Evolutionary conservation across 2,329 filamentous ascomycete genomes (phyloP).

Genomic region (Penicillium freii): DNA sequence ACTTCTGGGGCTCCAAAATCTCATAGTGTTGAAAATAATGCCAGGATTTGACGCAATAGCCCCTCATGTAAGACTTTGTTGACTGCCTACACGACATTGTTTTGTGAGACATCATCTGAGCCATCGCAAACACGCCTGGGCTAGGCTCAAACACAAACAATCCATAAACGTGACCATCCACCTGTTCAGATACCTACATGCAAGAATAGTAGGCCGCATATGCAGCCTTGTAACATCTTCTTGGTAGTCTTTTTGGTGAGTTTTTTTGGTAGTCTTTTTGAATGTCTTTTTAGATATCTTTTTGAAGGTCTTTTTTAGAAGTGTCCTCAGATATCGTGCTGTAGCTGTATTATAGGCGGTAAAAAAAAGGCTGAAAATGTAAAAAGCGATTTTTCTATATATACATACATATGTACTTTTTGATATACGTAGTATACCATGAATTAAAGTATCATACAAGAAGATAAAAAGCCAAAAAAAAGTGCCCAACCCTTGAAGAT

Average conservation of each 20-base stretch:
- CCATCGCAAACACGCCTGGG: background rate
- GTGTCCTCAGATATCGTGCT: too few species aligned
- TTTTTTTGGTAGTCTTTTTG: too few species aligned
- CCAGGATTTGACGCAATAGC: background rate
- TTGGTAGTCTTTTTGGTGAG: background rate
- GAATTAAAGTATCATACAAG: background rate
- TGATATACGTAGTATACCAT: background rate
- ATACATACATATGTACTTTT: too few species aligned
- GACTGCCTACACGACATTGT: background rate
- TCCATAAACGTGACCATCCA: background rate
- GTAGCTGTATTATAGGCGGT: background rate
- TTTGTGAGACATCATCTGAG: background rate
- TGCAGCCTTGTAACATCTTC: background rate
- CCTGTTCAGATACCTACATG: background rate
- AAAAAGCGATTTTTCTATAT: background rate
- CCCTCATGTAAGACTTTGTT: background rate
- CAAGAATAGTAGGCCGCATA: background rate
- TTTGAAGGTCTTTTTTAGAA: background rate
- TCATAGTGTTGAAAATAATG: background rate
- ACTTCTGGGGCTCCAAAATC: background rate
- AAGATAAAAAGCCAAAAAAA: background rate
- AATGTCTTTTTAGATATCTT: too few species aligned
- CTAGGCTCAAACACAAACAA: background rate
- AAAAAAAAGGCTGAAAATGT: background rate
- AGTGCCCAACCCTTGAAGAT: background rate